Percentiles rank a stretch among this genome's conserved stretches.
Evolutionary conservation across 140 eudicot species (phyloP).

Genomic region (Erigeron philadelphicus): DNA sequence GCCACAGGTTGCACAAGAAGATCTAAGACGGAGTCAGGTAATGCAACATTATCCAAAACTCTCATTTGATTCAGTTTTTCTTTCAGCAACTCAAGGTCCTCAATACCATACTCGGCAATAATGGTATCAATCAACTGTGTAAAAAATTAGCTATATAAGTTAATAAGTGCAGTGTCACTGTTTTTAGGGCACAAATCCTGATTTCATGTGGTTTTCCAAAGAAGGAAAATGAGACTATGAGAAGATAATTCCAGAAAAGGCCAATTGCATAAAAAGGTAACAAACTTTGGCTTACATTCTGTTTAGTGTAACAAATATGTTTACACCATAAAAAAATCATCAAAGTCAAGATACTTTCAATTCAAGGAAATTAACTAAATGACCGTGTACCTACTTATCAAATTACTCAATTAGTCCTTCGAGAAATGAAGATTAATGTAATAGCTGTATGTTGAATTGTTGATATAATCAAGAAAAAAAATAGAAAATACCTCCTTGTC

Average conservation of each 20-base stretch:
- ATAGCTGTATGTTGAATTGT: conserved; percentile 6
- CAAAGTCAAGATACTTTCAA: background rate
- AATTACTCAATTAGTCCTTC: background rate
- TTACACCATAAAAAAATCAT: background rate
- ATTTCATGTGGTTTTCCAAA: background rate
- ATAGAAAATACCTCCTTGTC: conserved; percentile 50
- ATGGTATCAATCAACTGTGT: conserved; percentile 55
- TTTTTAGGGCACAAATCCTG: background rate
- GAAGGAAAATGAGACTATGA: conserved; percentile 3
- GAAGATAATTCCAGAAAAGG: conserved; percentile 4
- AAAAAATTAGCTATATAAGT: conserved; percentile 8
- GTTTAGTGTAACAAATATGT: background rate
- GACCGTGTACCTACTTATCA: too few species aligned
- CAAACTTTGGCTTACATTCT: background rate
- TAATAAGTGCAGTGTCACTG: background rate
- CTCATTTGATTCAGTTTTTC: conserved; percentile 56
- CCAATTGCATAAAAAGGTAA: background rate
- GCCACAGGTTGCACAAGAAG: conserved; percentile 44
- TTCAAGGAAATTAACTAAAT: background rate
- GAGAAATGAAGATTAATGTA: background rate
- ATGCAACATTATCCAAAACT: conserved; percentile 71
- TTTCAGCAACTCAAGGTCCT: conserved; percentile 61
- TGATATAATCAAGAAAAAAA: background rate
- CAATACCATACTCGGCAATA: conserved; percentile 52
- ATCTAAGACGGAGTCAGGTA: conserved; percentile 57